phyloP scores from a whole-genome alignment of 2,329 filamentous ascomycete genomes.

The Hypoxylon sp. region DNA sequence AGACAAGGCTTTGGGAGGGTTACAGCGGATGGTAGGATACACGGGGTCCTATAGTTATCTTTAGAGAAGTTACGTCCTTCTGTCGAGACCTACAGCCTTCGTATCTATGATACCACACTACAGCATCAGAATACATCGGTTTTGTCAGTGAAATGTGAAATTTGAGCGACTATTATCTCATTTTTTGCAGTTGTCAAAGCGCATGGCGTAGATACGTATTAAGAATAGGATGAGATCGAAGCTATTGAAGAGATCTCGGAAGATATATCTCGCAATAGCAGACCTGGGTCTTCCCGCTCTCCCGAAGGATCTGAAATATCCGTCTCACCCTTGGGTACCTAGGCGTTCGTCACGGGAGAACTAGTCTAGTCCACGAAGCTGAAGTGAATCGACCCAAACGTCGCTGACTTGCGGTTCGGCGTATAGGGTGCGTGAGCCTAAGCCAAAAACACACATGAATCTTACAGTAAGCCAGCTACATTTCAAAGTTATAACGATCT shows the following conservation, averaged over 20 bases:
- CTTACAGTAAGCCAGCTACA: background rate
- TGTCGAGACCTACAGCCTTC: background rate
- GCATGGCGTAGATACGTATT: background rate
- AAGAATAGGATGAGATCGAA: background rate
- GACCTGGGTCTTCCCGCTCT: background rate
- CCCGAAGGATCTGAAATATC: background rate
- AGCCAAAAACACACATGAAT: too few species aligned
- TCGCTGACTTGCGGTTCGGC: background rate
- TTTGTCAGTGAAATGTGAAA: background rate
- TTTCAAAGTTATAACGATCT: background rate
- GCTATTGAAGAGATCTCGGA: background rate
- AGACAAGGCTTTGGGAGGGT: conserved; percentile 1
- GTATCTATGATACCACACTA: background rate
- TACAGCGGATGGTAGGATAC: background rate
- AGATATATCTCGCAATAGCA: background rate
- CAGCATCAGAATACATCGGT: background rate
- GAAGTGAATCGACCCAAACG: background rate
- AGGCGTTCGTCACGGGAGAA: background rate
- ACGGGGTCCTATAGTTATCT: background rate
- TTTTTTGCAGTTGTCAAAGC: background rate
- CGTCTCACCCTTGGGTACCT: background rate
- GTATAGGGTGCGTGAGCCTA: background rate
- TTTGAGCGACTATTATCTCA: background rate
- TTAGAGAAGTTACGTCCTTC: background rate
- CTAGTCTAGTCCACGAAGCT: background rate